Evolutionary conservation across 345 rosid species (phyloP), one percentile per base, ranked within the genome.

Genomic region (Linum trigynum): DNA sequence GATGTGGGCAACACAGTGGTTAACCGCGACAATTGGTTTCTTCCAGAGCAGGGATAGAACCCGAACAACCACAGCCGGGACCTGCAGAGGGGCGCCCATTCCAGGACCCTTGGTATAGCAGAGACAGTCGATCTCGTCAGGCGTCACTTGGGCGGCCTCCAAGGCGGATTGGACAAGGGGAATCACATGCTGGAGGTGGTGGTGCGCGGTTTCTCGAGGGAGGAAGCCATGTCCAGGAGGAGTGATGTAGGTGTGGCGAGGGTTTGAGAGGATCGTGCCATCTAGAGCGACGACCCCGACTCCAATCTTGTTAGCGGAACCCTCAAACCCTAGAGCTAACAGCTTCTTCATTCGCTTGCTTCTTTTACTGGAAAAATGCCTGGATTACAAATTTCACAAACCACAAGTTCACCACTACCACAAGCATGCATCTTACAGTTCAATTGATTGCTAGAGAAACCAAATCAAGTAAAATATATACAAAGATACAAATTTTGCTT

Each of bases 181-280:
- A 67, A 95, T 83, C 36, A 89, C 76, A 23, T 91, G 96, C 12
- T 81, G 80, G n/a, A 87, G 81, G 69, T 91, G 97, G 73, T 91
- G 99, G 15, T 91, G 89, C 5, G 95, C 97, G 1, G 97, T 95
- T 79, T 91, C 97, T 12, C 91, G 87, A 8, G 97, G 99, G 36
- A 95, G 89, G 57, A 95, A 91, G 10, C 99, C 99, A 3, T 95
- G 99, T 6, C 99, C 99, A 0, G 97, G 97, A 0, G 97, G 99
- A 0, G 91, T 95, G 38, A 95, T 89, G 64, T 91, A 95, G 1
- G 97, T 95, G 80, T 95, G 91, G 7, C 99, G 87, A 3, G 99
- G 96, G 77, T 95, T 95, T 1, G 99, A 84, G 37, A 91, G 74
- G 72, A 91, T 91, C 37, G 86, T 79, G 11, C 97, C 97, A 2